These are phyloP conservation scores for Cystoisospora suis DNA, from an alignment of 169 alveolate genomes.

Conservation along the genomic window DNA sequence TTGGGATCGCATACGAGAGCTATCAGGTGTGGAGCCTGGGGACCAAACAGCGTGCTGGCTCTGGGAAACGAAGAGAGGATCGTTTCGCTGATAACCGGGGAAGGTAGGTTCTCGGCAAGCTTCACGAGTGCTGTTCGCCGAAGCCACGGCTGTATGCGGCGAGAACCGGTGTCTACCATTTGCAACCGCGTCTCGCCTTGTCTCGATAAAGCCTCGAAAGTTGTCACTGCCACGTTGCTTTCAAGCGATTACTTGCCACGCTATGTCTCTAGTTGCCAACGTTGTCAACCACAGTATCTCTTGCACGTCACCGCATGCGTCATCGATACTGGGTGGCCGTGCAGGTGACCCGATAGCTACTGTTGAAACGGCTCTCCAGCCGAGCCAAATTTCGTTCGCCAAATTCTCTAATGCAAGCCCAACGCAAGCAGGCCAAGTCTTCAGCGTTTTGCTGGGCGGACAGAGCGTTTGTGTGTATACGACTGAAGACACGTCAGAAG, in stretches of 20 bases:
- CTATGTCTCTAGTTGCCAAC: no score
- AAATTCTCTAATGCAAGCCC: background rate
- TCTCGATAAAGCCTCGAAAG: no score
- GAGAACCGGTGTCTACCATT: no score
- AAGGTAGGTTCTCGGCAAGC: slow-evolving; percentile 73
- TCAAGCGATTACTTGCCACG: no score
- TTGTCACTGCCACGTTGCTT: no score
- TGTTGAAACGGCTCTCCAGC: background rate
- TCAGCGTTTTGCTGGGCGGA: slow-evolving; percentile 7
- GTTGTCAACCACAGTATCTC: no score
- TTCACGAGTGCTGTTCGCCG: no score
- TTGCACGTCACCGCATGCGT: no score
- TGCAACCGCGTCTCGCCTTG: no score
- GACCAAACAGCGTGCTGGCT: slow-evolving; percentile 75
- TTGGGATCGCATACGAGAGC: slow-evolving; percentile 84
- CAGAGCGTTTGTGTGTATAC: background rate
- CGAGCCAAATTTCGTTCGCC: background rate
- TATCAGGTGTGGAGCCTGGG: slow-evolving; percentile 86
- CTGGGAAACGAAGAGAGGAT: slow-evolving; percentile 86
- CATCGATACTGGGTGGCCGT: no score
- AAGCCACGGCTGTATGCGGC: no score
- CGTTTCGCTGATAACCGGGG: slow-evolving; percentile 78
- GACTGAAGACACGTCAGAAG: background rate
- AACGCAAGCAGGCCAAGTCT: no score
- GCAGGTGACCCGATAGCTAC: background rate